Conservation (phyloP, 345 rosid genomes). For the Abelmoschus esculentus region DNA sequence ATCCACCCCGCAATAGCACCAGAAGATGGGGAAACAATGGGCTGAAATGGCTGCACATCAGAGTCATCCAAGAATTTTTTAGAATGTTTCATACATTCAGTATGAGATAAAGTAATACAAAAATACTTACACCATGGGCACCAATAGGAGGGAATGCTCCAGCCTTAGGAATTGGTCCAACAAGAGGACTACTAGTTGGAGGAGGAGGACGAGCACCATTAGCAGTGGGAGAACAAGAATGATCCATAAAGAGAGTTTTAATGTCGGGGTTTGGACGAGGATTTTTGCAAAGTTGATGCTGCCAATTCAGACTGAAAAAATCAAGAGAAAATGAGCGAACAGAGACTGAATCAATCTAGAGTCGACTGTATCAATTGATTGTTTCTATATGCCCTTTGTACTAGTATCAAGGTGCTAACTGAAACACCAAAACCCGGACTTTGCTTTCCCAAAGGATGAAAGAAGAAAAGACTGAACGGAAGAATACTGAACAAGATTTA, state of each 20-base stretch:
- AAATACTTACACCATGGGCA: too few relatives aligned
- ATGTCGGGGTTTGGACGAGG: conserved; percentile 90
- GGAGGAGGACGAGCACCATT: conserved; percentile 74
- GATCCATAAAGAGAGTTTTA: conserved; percentile 80
- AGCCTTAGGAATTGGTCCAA: conserved; percentile 70
- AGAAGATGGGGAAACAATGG: conserved; percentile 53
- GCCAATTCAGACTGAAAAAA: conserved; percentile 77
- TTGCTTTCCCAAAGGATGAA: neutral
- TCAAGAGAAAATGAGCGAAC: conserved; percentile 3
- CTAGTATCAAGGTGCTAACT: neutral
- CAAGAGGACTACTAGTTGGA: conserved; percentile 48
- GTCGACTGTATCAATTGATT: neutral
- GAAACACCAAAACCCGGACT: neutral
- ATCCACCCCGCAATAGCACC: conserved; percentile 77
- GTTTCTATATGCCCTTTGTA: neutral
- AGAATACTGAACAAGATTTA: neutral
- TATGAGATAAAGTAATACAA: too few relatives aligned
- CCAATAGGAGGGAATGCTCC: conserved; percentile 2
- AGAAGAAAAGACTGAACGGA: conserved; percentile 1
- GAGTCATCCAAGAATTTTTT: conserved; percentile 6
- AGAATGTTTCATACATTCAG: neutral
- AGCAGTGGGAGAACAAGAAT: conserved; percentile 48
- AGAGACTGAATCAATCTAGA: neutral
- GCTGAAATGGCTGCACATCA: conserved; percentile 67
- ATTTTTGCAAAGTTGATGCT: conserved; percentile 91